Evolutionary conservation across 2,329 filamentous ascomycete species (phyloP), one percentile per base, ranked within the genome.

Genomic region (Aspergillus transmontanensis): DNA sequence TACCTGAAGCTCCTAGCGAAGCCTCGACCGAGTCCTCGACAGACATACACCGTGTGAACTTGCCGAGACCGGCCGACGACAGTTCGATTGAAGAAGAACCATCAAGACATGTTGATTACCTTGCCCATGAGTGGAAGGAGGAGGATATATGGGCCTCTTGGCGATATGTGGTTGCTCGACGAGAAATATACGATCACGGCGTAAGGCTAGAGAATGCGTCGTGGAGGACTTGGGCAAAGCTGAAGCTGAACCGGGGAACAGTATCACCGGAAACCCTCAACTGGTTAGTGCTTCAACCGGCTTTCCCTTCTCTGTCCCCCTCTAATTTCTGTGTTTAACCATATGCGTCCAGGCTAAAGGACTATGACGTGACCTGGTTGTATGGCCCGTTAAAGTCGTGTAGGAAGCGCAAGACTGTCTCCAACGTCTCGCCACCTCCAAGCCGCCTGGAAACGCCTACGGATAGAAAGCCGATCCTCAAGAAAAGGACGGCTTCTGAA

Each of bases 71-170:
- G 36, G 90, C 91, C 68, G 93, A 97, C 70, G 93, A 97, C 76
- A 90, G 89, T 11, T 90, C 90, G 12, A 84, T 96, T 43, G 86
- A 88, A 66, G 84, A 84, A 39, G 87, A 90, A 72, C 93, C 93
- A 1, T 93, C 93, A 53, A 85, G 93, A 68, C 93, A 97, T 79
- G 94, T 97, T n/a, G 94, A 97, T 79, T 97, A 97, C 75, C 86
- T 97, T 54, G 96, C 94, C 21, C 92, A 98, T 74, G 88, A 94
- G 65, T 97, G 94, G 92, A 88, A 87, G 66, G 93, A 97, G 78
- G 94, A 98, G 77, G 94, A 99, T 78, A 96, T 98, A 30, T 98
- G 94, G 94, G 90, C 92, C 6, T 97, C 94, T 1, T 98, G 95
- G 95, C 89, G 93, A 74, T 95, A 96, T 75, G 92, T 98, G 70